Conservation (phyloP, 2,329 filamentous ascomycete species). For the Botrytis deweyae region DNA sequence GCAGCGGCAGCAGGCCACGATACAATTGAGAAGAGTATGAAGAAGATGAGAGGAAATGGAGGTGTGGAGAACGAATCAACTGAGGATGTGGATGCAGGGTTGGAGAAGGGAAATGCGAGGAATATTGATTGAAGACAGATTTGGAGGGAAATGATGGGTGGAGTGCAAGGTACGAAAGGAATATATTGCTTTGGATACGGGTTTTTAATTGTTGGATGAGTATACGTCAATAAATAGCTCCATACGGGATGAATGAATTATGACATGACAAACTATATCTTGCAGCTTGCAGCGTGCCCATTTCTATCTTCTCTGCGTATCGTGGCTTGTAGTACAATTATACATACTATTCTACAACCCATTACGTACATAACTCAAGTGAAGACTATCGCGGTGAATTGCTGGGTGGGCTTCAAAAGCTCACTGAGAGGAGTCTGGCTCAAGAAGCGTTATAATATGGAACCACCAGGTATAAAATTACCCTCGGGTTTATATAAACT, state of each 20-base stretch:
- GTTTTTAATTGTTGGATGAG: background rate
- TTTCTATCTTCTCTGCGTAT: background rate
- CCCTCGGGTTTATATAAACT: background rate
- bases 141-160: background rate
- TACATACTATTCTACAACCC: background rate
- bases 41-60: conserved; percentile 21
- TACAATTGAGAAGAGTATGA: conserved; percentile 29
- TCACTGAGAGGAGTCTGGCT: background rate
- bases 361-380: background rate
- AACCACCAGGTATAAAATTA: background rate
- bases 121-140: background rate
- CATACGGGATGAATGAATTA: background rate
- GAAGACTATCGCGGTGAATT: background rate
- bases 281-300: background rate
- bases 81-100: background rate
- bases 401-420: background rate
- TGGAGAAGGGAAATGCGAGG: background rate
- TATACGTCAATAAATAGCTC: background rate
- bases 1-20: conserved; percentile 17
- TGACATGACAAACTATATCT: background rate
- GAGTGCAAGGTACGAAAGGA: background rate
- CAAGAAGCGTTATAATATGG: background rate
- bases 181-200: background rate
- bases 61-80: background rate
- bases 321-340: background rate